phyloP scores from a whole-genome alignment of 2,329 filamentous ascomycete genomes.

The Colletotrichum sidae region DNA sequence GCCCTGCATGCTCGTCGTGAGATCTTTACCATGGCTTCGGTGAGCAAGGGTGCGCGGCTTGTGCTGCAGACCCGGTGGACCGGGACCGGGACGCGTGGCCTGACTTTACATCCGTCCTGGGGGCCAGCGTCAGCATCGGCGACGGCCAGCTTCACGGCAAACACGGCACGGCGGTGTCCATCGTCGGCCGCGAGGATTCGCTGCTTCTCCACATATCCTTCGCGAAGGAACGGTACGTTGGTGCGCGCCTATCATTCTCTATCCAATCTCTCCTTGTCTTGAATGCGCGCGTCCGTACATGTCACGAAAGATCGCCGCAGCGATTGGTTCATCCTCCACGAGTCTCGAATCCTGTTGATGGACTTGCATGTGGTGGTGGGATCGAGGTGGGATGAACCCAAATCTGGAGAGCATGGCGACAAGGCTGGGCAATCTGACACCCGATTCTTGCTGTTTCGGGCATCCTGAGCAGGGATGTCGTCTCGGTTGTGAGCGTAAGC shows the following conservation, averaged over 20 bases:
- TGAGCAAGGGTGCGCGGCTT: slow-evolving; percentile 35
- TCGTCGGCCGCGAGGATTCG: neutral
- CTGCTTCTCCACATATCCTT: slow-evolving; percentile 35
- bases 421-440: neutral
- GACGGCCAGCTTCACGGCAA: slow-evolving; percentile 22
- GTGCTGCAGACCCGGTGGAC: slow-evolving; percentile 26
- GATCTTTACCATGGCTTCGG: slow-evolving; percentile 22
- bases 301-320: no score
- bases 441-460: slow-evolving; percentile 1
- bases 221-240: slow-evolving; percentile 33
- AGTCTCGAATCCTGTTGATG: neutral
- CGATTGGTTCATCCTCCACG: neutral
- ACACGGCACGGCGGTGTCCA: slow-evolving; percentile 8
- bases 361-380: slow-evolving; percentile 2
- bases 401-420: neutral
- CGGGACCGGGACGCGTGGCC: slow-evolving; percentile 35
- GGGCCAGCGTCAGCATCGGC: slow-evolving; percentile 18
- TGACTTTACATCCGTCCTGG: slow-evolving; percentile 9
- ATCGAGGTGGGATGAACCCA: slow-evolving; percentile 11
- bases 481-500: neutral
- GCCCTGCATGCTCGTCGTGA: slow-evolving; percentile 34
- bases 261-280: neutral
- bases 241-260: slow-evolving; percentile 20
- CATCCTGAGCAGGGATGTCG: slow-evolving; percentile 16
- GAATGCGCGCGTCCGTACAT: no score